A percentile compares a stretch with the other conserved stretches of the same genome.
Evolutionary conservation across 805 yeast species (phyloP).

Genomic region (Candida xyloterini): DNA sequence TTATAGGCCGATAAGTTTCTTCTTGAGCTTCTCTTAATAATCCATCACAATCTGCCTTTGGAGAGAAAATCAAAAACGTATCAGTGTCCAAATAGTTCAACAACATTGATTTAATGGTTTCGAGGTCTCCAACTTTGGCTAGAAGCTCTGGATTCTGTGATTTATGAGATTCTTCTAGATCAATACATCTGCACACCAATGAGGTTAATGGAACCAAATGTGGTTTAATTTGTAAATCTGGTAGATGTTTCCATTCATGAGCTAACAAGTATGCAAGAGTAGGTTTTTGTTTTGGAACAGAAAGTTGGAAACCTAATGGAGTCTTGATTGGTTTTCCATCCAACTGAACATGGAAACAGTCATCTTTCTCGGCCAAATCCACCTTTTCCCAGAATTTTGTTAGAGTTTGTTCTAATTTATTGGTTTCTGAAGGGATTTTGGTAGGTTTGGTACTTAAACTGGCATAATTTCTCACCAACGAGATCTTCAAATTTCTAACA

Average conservation of each 20-base stretch:
- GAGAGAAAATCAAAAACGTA: conserved; percentile 84
- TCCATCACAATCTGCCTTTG: conserved; percentile 79
- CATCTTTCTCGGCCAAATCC: conserved; percentile 32
- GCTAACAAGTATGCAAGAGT: conserved; percentile 71
- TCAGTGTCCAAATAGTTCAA: conserved; percentile 91
- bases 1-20: conserved; percentile 70
- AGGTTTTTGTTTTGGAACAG: conserved; percentile 57
- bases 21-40: conserved; percentile 76
- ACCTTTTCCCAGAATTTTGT: conserved; percentile 83
- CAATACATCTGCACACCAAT: conserved; percentile 81
- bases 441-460: conserved; percentile 14
- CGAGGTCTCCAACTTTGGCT: conserved; percentile 61
- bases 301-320: conserved; percentile 71
- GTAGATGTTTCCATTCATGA: conserved; percentile 83
- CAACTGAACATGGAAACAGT: conserved; percentile 53
- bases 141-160: conserved; percentile 44
- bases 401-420: conserved; percentile 64
- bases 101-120: conserved; percentile 55
- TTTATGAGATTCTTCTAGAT: conserved; percentile 46
- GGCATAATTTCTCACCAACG: conserved; percentile 35
- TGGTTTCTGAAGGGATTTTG: conserved; percentile 59
- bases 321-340: conserved; percentile 80
- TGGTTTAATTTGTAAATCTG: conserved; percentile 65
- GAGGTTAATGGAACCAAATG: conserved; percentile 86
- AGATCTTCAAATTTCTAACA: neutral